Evolutionary conservation across 805 yeast genomes (phyloP).

Genomic region (Starmerella tilneyi): DNA sequence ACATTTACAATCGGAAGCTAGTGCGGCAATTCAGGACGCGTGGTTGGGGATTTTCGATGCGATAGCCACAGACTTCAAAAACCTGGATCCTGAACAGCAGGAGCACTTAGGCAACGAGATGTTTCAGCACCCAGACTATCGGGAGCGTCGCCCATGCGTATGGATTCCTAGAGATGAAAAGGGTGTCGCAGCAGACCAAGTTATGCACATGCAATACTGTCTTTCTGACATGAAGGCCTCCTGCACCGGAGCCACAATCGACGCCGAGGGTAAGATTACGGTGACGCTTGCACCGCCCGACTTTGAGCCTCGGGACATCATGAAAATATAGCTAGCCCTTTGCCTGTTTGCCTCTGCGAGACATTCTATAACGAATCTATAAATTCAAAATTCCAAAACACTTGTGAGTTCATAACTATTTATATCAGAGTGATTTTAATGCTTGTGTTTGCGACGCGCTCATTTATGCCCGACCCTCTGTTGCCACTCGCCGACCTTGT

Average conservation of each 20-base stretch:
- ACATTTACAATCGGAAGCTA: neutral
- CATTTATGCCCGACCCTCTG: constrained; percentile 14
- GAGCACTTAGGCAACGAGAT: constrained; percentile 25
- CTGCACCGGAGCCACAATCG: constrained; percentile 26
- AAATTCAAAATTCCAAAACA: no score
- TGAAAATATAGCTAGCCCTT: constrained; percentile 1
- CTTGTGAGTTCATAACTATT: no score
- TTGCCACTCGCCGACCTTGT: constrained; percentile 21
- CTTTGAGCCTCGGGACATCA: constrained; percentile 18
- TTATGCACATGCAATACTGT: constrained; percentile 24
- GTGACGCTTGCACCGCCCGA: constrained; percentile 25
- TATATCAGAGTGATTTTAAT: neutral
- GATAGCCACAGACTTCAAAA: constrained; percentile 25
- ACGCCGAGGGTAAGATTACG: constrained; percentile 22
- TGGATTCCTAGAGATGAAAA: constrained; percentile 39
- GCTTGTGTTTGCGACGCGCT: neutral
- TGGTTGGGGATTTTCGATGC: constrained; percentile 24
- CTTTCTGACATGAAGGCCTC: constrained; percentile 28
- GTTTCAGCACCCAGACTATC: constrained; percentile 30
- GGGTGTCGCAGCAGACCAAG: constrained; percentile 33
- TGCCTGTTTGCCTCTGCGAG: no score
- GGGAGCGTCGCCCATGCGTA: constrained; percentile 30
- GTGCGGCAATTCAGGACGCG: constrained; percentile 6
- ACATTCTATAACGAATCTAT: no score
- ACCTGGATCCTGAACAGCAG: constrained; percentile 24